A percentile compares a stretch with the other conserved stretches of the same genome.
phyloP scores from a whole-genome alignment of 352 stramenopile genomes.

The Globisporangium alternatum region DNA sequence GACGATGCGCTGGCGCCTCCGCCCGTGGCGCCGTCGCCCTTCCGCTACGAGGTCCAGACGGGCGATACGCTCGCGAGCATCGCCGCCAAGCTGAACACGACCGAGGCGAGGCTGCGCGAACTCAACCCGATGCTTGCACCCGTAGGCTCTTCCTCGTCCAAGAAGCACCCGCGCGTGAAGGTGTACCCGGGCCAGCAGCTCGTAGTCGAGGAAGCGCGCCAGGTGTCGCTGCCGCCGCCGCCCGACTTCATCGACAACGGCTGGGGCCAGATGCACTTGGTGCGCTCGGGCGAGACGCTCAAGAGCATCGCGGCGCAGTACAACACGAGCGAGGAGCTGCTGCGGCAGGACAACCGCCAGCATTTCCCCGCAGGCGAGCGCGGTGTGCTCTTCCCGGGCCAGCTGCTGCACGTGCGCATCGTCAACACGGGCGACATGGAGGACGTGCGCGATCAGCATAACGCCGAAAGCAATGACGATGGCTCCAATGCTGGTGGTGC shows the following conservation, averaged over 20 bases:
- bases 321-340: conserved; percentile 77
- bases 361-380: conserved; percentile 79
- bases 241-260: conserved; percentile 80
- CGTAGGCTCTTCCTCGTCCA: conserved; percentile 10
- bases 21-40: conserved; percentile 40
- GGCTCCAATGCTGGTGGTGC: background rate
- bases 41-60: conserved; percentile 68
- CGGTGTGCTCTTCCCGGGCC: conserved; percentile 57
- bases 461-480: background rate
- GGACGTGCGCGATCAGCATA: conserved; percentile 9
- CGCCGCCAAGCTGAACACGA: conserved; percentile 63
- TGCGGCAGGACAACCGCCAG: conserved; percentile 78
- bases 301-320: conserved; percentile 66
- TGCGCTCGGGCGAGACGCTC: conserved; percentile 66
- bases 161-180: conserved; percentile 42
- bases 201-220: conserved; percentile 63
- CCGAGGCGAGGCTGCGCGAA: conserved; percentile 44
- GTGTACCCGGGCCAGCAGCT: conserved; percentile 76
- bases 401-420: conserved; percentile 74
- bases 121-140: conserved; percentile 65
- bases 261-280: conserved; percentile 84
- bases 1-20: conserved; percentile 21
- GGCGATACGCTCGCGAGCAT: conserved; percentile 65
- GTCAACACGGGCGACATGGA: conserved; percentile 79
- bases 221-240: conserved; percentile 67